Evolutionary conservation across 2,329 filamentous ascomycete species (phyloP).

Genomic region (Alternaria sp.): DNA sequence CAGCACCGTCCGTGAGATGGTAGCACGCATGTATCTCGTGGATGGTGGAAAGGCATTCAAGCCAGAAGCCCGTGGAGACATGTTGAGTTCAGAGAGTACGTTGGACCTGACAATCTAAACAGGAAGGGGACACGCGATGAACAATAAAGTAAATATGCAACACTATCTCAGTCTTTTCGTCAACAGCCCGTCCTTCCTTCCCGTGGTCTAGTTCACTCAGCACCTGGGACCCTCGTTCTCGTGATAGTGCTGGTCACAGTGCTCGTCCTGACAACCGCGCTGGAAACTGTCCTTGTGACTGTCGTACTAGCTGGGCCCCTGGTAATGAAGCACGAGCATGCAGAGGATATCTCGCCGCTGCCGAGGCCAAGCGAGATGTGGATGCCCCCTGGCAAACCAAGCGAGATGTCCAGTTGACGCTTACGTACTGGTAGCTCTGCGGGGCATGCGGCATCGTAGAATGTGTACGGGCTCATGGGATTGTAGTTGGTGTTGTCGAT

Average conservation of each 20-base stretch:
- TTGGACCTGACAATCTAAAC: background rate
- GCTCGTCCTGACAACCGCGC: slow-evolving; percentile 22
- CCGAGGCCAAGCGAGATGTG: slow-evolving; percentile 35
- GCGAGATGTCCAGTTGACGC: slow-evolving; percentile 26
- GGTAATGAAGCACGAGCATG: slow-evolving; percentile 42
- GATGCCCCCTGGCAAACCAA: slow-evolving; percentile 16
- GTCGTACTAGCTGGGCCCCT: slow-evolving; percentile 32
- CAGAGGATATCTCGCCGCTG: slow-evolving; percentile 26
- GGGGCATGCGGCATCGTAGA: slow-evolving; percentile 39
- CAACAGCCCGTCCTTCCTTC: background rate
- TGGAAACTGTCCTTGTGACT: slow-evolving; percentile 28
- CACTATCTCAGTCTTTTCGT: background rate
- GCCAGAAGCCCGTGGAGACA: slow-evolving; percentile 40
- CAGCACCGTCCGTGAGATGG: background rate
- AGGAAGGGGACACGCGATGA: background rate
- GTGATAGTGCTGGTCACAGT: slow-evolving; percentile 7
- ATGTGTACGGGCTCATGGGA: slow-evolving; percentile 43
- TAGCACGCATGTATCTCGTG: too few species aligned
- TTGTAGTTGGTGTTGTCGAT: slow-evolving; percentile 42
- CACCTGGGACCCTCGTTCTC: slow-evolving; percentile 1
- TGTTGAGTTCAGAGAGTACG: slow-evolving; percentile 28
- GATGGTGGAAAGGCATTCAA: slow-evolving; percentile 23
- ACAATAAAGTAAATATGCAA: background rate
- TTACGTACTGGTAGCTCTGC: slow-evolving; percentile 38
- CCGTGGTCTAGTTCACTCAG: background rate